Evolutionary conservation across 345 rosid genomes (phyloP).

Genomic region (Hypericum androsaemum): DNA sequence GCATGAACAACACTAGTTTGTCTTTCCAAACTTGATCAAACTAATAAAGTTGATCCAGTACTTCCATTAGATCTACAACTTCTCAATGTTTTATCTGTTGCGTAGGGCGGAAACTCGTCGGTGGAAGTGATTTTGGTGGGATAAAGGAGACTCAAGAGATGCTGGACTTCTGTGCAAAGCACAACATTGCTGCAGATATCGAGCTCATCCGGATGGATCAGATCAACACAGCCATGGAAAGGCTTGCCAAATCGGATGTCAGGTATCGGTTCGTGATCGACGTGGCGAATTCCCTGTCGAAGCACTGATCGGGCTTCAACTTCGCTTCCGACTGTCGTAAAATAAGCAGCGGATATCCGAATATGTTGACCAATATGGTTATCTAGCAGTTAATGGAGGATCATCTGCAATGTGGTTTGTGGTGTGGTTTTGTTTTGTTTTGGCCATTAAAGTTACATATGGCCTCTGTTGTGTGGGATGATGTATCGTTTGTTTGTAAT

Average conservation of each 20-base stretch:
- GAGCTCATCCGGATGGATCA: slow-evolving; percentile 66
- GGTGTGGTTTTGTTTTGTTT: too few species aligned
- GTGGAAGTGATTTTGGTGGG: slow-evolving; percentile 76
- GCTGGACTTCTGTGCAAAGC: slow-evolving; percentile 83
- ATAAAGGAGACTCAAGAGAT: slow-evolving; percentile 81
- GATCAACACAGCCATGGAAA: slow-evolving; percentile 66
- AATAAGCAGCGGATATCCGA: too few species aligned
- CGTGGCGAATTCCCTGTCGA: slow-evolving; percentile 48
- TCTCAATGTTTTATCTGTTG: too few species aligned
- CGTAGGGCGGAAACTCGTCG: slow-evolving; percentile 56
- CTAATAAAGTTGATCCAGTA: too few species aligned
- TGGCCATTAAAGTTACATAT: too few species aligned
- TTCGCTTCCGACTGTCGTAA: slow-evolving; percentile 5
- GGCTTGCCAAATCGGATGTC: slow-evolving; percentile 91
- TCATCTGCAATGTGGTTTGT: too few species aligned
- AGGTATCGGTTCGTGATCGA: slow-evolving; percentile 83
- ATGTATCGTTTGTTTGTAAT: too few species aligned
- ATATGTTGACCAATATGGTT: too few species aligned
- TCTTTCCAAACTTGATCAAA: too few species aligned
- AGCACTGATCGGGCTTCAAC: slow-evolving; percentile 13
- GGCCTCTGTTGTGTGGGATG: too few species aligned
- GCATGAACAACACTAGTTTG: neutral
- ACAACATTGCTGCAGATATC: slow-evolving; percentile 58
- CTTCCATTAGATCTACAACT: too few species aligned
- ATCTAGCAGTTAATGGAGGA: too few species aligned